phyloP scores from a whole-genome alignment of 768 basidiomycete species.

The Suillus ampliporus region DNA sequence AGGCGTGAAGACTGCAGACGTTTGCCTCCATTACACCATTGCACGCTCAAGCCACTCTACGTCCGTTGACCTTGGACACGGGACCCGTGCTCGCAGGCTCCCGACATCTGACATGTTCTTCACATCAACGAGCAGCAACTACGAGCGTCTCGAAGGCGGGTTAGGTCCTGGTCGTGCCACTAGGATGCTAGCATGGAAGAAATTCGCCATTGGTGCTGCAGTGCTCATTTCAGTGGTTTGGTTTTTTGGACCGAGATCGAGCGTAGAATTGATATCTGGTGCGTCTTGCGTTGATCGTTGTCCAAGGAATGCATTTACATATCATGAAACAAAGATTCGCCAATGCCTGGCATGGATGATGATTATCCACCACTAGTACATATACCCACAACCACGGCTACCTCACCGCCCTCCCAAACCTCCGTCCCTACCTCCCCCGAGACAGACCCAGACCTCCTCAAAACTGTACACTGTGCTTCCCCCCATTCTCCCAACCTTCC shows the following conservation, averaged over 20 bases:
- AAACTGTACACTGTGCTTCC: constrained; percentile 72
- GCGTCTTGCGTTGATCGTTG: constrained; percentile 26
- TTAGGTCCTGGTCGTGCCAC: constrained; percentile 52
- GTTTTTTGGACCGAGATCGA: constrained; percentile 60
- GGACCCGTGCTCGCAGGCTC: constrained; percentile 29
- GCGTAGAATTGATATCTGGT: constrained; percentile 25
- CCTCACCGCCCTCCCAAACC: constrained; percentile 9
- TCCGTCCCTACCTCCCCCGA: constrained; percentile 60
- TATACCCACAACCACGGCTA: constrained; percentile 19
- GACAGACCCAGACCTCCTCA: constrained; percentile 73
- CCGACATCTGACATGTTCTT: constrained; percentile 25
- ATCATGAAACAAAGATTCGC: constrained; percentile 17
- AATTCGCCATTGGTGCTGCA: constrained; percentile 63
- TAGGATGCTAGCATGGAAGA: constrained; percentile 62
- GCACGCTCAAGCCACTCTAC: constrained; percentile 33
- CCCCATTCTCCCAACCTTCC: constrained; percentile 55
- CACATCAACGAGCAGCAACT: constrained; percentile 48
- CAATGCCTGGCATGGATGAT: constrained; percentile 27
- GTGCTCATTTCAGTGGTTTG: constrained; percentile 66
- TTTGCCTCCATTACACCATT: constrained; percentile 26
- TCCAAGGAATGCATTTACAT: constrained; percentile 27
- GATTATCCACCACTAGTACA: constrained; percentile 26
- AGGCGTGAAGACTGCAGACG: neutral
- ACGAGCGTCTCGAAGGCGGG: constrained; percentile 67
- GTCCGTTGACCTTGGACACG: constrained; percentile 31